These are phyloP conservation scores for Pichia sp. DNA, from an alignment of 1,139 yeast species.

Conservation along the genomic window DNA sequence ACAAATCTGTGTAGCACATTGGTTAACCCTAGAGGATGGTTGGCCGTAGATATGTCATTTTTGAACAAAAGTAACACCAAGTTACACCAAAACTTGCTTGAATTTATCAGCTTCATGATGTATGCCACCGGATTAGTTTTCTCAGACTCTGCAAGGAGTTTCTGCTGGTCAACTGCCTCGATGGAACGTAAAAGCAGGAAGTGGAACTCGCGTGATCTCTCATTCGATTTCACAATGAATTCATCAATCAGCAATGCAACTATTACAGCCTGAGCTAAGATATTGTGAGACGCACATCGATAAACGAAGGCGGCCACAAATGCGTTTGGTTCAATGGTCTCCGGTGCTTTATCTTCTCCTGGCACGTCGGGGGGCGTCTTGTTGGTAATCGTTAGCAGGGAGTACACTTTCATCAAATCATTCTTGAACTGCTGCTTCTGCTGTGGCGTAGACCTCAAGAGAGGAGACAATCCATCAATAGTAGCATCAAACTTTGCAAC, in stretches of 20 bases:
- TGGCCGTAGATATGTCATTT: slow-evolving; percentile 6
- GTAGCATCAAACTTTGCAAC: slow-evolving; percentile 1
- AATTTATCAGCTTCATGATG: slow-evolving; percentile 13
- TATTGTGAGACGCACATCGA: slow-evolving; percentile 15
- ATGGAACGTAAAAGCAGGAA: slow-evolving; percentile 25
- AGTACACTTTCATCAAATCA: slow-evolving; percentile 16
- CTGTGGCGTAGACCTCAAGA: slow-evolving; percentile 9
- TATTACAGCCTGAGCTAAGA: slow-evolving; percentile 16
- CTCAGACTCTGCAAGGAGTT: slow-evolving; percentile 15
- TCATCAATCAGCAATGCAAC: slow-evolving; percentile 19
- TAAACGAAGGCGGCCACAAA: slow-evolving; percentile 19
- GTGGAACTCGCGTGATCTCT: slow-evolving; percentile 17
- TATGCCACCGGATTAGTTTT: slow-evolving; percentile 18
- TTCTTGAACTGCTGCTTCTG: slow-evolving; percentile 10
- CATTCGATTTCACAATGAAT: slow-evolving; percentile 9
- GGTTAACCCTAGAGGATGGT: slow-evolving; percentile 13
- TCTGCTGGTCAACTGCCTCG: slow-evolving; percentile 20
- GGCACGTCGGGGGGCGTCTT: background rate
- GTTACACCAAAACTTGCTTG: slow-evolving; percentile 23
- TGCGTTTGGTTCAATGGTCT: slow-evolving; percentile 17
- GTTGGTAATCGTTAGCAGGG: slow-evolving; percentile 2
- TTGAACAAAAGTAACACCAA: slow-evolving; percentile 15
- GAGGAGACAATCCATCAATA: slow-evolving; percentile 6
- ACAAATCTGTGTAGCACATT: slow-evolving; percentile 18
- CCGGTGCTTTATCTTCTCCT: background rate